Conservation (phyloP, 306 rosid species). For the Cajanus cajan region DNA sequence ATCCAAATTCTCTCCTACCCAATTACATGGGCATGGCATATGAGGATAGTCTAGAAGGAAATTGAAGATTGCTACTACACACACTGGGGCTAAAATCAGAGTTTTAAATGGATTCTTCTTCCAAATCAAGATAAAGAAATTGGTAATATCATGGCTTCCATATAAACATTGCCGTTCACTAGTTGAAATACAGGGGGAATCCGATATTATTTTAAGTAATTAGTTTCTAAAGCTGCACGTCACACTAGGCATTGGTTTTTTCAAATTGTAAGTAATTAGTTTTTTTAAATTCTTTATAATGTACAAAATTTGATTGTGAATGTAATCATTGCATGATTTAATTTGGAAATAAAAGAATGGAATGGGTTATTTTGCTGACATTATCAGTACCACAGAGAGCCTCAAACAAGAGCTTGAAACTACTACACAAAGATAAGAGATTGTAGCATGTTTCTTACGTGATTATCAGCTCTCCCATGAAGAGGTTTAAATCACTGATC, state of each 20-base stretch:
- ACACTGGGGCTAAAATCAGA: conserved; percentile 10
- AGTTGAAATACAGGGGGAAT: conserved; percentile 39
- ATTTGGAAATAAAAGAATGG: too few relatives aligned
- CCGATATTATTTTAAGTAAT: conserved; percentile 54
- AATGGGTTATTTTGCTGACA: too few relatives aligned
- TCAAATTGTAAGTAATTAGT: too few relatives aligned
- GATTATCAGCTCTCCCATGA: conserved; percentile 88
- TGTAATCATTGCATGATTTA: too few relatives aligned
- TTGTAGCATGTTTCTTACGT: conserved; percentile 83
- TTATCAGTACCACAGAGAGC: conserved; percentile 84
- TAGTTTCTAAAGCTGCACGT: conserved; percentile 88
- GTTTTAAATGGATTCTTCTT: conserved; percentile 24
- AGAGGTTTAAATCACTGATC: conserved; percentile 54
- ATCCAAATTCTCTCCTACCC: background rate
- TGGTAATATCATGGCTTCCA: conserved; percentile 82
- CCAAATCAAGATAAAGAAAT: conserved; percentile 67
- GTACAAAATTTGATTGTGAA: too few relatives aligned
- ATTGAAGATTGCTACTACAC: background rate
- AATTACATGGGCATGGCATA: background rate
- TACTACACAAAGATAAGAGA: conserved; percentile 85
- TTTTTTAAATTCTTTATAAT: too few relatives aligned
- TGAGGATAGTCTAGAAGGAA: conserved; percentile 1
- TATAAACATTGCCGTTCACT: conserved; percentile 40
- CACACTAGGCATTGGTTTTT: too few relatives aligned
- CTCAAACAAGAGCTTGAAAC: conserved; percentile 82